Conservation (phyloP, 192 early-diverging fungal genomes). For the Dissophora globulifera region DNA sequence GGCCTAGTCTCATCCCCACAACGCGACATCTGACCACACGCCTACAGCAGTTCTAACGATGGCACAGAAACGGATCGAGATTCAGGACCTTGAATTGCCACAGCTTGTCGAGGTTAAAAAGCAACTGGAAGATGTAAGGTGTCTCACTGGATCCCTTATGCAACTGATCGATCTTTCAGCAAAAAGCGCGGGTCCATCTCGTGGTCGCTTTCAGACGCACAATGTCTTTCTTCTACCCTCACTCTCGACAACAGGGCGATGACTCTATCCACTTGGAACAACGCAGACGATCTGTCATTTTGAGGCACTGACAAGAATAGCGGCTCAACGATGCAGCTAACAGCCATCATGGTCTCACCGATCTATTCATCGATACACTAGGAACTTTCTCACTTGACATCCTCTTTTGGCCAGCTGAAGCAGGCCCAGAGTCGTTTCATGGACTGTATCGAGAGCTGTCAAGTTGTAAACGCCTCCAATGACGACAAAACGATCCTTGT, state of each 20-base stretch:
- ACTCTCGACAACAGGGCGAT: too few species aligned
- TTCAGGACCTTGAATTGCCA: slow-evolving; percentile 83
- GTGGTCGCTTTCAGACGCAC: too few species aligned
- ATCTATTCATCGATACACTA: too few species aligned
- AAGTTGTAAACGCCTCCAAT: slow-evolving; percentile 60
- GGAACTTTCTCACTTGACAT: slow-evolving; percentile 88
- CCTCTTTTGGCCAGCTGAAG: slow-evolving; percentile 88
- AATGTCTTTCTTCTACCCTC: too few species aligned
- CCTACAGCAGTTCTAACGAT: slow-evolving; percentile 6
- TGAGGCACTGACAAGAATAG: too few species aligned
- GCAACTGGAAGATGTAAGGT: slow-evolving; percentile 84
- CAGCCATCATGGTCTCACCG: too few species aligned
- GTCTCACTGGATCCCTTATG: neutral
- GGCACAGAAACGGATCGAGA: slow-evolving; percentile 68
- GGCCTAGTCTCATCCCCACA: too few species aligned
- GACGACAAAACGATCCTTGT: slow-evolving; percentile 75
- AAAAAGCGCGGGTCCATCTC: too few species aligned
- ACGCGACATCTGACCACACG: slow-evolving; percentile 3
- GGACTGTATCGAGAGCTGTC: slow-evolving; percentile 82
- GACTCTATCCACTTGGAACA: too few species aligned
- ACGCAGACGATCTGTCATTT: too few species aligned
- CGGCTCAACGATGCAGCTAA: too few species aligned
- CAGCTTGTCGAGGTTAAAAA: slow-evolving; percentile 85
- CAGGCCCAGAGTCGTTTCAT: slow-evolving; percentile 87
- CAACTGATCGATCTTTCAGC: too few species aligned